A percentile compares a stretch with the other conserved stretches of the same genome.
phyloP scores from a whole-genome alignment of 805 yeast species.

The Wickerhamomyces subpelliculosus region DNA sequence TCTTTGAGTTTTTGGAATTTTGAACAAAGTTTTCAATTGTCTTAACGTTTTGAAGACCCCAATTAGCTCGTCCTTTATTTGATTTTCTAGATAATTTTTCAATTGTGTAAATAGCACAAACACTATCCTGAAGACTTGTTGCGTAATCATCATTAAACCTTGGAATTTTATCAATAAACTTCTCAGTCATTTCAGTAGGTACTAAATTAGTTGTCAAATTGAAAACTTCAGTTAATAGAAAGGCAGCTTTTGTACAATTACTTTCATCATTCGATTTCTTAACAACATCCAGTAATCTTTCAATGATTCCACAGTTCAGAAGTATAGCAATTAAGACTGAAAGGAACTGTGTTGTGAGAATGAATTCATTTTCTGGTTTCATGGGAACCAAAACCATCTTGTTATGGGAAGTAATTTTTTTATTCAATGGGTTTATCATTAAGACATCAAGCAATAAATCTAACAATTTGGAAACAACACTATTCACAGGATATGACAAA shows the following conservation, averaged over 20 bases:
- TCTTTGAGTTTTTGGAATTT: slow-evolving; percentile 13
- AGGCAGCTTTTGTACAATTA: slow-evolving; percentile 51
- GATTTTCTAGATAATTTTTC: slow-evolving; percentile 36
- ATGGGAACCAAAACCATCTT: slow-evolving; percentile 19
- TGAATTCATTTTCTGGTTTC: slow-evolving; percentile 34
- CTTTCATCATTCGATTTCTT: slow-evolving; percentile 36
- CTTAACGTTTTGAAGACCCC: slow-evolving; percentile 25
- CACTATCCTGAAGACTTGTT: slow-evolving; percentile 1
- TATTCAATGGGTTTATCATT: slow-evolving; percentile 45
- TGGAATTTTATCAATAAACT: slow-evolving; percentile 2
- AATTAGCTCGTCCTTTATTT: slow-evolving; percentile 29
- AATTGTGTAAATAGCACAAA: slow-evolving; percentile 37
- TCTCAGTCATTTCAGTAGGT: slow-evolving; percentile 37
- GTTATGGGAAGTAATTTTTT: slow-evolving; percentile 6
- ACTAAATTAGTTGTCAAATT: slow-evolving; percentile 46
- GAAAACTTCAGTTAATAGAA: slow-evolving; percentile 56
- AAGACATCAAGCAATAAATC: slow-evolving; percentile 69
- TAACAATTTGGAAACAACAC: slow-evolving; percentile 54
- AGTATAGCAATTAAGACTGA: slow-evolving; percentile 53
- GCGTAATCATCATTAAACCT: slow-evolving; percentile 1
- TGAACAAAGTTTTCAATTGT: slow-evolving; percentile 16
- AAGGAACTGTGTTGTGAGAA: slow-evolving; percentile 53
- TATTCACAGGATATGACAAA: slow-evolving; percentile 49
- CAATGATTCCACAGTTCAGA: slow-evolving; percentile 48
- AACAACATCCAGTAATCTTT: slow-evolving; percentile 37